These are phyloP conservation scores for Malania oleifera DNA, from an alignment of 164 flowering plant species.

Conservation along the genomic window DNA sequence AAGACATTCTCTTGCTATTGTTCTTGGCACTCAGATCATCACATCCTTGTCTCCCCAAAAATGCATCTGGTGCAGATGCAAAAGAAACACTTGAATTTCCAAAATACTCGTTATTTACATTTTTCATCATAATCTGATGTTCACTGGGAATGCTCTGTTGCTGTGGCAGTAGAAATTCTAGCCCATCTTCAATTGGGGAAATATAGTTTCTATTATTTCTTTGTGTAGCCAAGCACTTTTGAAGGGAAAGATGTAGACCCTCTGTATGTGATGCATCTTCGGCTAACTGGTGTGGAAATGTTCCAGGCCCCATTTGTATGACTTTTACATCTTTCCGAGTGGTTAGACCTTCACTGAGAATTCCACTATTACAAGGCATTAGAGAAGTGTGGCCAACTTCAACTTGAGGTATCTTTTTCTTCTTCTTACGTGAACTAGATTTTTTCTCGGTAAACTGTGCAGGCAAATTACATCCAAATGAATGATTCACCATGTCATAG, in stretches of 20 bases:
- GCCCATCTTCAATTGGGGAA: conserved; percentile 13
- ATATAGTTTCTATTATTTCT: conserved; percentile 6
- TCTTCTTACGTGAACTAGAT: conserved; percentile 22
- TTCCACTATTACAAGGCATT: conserved; percentile 17
- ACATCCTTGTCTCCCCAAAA: conserved; percentile 1
- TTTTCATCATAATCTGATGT: conserved; percentile 13
- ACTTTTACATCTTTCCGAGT: conserved; percentile 15
- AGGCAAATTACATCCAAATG: conserved; percentile 12
- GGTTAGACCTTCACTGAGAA: conserved; percentile 11
- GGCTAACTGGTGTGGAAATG: conserved; percentile 9
- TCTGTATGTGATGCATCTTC: conserved; percentile 14
- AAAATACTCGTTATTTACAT: conserved; percentile 7
- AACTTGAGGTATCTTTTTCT: conserved; percentile 23
- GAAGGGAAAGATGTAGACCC: conserved; percentile 20
- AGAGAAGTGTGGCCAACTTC: conserved; percentile 18
- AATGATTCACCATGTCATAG: conserved; percentile 15
- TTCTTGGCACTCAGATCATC: conserved; percentile 11
- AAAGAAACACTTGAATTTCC: conserved; percentile 13
- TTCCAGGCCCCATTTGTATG: conserved; percentile 5
- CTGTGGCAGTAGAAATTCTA: conserved; percentile 5
- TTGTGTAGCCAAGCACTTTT: conserved; percentile 14
- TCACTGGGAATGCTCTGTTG: conserved; percentile 14
- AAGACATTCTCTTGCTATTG: conserved; percentile 5
- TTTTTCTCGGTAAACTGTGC: conserved; percentile 13
- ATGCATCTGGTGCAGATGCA: conserved; percentile 13